Base-by-base conservation (phyloP, 1,284 basidiomycete genomes). In the Apiotrichum domesticum region DNA sequence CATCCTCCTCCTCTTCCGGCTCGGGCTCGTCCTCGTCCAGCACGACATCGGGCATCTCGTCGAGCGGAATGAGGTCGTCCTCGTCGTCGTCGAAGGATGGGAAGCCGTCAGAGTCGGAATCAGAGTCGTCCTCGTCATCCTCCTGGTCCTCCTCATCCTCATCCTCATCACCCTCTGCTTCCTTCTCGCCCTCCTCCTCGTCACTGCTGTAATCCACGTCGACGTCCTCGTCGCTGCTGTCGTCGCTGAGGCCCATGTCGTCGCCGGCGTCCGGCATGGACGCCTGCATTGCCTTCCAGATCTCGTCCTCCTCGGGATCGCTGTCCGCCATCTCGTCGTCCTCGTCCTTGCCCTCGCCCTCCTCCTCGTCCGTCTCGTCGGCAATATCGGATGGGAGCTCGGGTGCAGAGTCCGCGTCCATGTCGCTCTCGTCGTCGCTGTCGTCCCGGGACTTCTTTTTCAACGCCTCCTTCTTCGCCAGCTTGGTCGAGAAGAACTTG, bases 201-300 rank as follows among this genome's bases (percentile, higher is more conserved):
- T 83, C 61, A n/a, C 56, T 57, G 46, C 52, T 44, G 13, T 59
- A 80, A 58, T 87, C 80, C 51, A 86, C 80, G 2, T 79, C 83
- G 35, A 78, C 73, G 6, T 82, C 81, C 13, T 82, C 70, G n/a
- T 71, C 72, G 44, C 81, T 81, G 7, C 78, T 78, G 11, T 84
- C 79, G 37, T 88, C 75, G 48, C 87, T 73, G 47, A 87, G 83
- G 2, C 85, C 88, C 29, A 75, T 83, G 70, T 88, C 66, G 54
- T 74, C 73, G 29, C 66, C 70, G 0, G 70, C 72, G 21, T 69
- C 81, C 3, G 88, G 88, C 83, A 92, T 86, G 8, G 83, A 83
- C 6, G 84, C 83, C 80, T 88, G 84, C 87, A 94, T 92, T 1
- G 83, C 90, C 89, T 87, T 90, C 90, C 90, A 93, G 40, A 93